A percentile compares a stretch with the other conserved stretches of the same genome.
Evolutionary conservation across 345 rosid species (phyloP).

Genomic region (Crucihimalaya himalaica): DNA sequence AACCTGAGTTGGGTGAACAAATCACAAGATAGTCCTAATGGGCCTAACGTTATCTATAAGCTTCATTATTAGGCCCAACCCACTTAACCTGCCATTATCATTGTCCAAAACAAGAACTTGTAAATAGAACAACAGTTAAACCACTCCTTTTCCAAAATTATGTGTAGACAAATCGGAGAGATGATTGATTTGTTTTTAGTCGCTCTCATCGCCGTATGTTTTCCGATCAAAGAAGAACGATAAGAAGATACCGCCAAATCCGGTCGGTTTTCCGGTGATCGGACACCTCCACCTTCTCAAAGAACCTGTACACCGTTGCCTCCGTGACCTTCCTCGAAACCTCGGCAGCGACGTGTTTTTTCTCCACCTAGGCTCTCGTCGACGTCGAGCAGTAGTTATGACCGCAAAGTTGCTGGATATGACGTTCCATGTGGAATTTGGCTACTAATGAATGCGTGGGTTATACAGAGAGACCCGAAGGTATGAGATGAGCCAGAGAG

Average conservation of each 20-base stretch:
- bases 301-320: slow-evolving; percentile 35
- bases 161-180: background rate
- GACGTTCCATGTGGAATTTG: slow-evolving; percentile 44
- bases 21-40: background rate
- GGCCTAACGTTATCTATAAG: background rate
- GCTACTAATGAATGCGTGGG: slow-evolving; percentile 52
- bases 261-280: slow-evolving; percentile 17
- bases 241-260: slow-evolving; percentile 16
- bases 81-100: background rate
- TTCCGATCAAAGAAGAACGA: background rate
- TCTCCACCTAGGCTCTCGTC: slow-evolving; percentile 46
- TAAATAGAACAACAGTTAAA: too few relatives aligned
- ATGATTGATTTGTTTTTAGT: background rate
- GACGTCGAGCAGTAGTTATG: slow-evolving; percentile 35
- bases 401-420: slow-evolving; percentile 43
- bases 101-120: background rate
- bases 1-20: background rate
- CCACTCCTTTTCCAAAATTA: background rate
- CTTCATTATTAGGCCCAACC: background rate
- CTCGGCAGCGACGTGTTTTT: slow-evolving; percentile 43
- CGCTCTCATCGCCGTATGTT: background rate
- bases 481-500: slow-evolving; percentile 47
- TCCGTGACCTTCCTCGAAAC: slow-evolving; percentile 31
- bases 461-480: slow-evolving; percentile 47
- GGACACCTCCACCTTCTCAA: slow-evolving; percentile 37